A percentile compares a stretch with the other conserved stretches of the same genome.
Conservation (phyloP, 75 land plant species). For the Cupressus sempervirens region DNA sequence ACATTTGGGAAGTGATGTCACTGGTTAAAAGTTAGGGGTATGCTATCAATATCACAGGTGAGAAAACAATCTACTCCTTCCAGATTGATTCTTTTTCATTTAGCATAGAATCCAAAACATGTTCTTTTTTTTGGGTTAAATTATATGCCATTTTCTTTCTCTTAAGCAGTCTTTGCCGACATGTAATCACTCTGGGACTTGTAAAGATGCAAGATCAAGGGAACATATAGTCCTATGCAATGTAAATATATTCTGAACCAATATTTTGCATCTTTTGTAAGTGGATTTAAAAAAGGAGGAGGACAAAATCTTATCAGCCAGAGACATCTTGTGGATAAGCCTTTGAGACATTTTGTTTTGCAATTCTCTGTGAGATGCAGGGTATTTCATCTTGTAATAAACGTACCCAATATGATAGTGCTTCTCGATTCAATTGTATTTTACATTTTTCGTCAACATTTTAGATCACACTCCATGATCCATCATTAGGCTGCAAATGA, state of each 20-base stretch:
- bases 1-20: background rate
- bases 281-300: background rate
- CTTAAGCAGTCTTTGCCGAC: background rate
- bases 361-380: background rate
- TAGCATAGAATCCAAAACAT: background rate
- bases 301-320: background rate
- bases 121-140: background rate
- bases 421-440: no score
- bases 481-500: no score
- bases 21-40: background rate
- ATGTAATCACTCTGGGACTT: background rate
- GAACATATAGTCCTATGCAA: background rate
- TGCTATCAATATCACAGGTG: background rate
- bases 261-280: background rate
- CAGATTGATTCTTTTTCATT: background rate
- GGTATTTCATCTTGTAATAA: background rate
- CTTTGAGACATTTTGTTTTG: background rate
- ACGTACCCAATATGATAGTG: no score
- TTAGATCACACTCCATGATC: no score
- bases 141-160: background rate
- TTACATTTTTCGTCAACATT: no score
- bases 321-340: background rate
- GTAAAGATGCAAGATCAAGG: background rate
- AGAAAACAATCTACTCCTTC: background rate
- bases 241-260: background rate